Evolutionary conservation across 1,284 basidiomycete species (phyloP), one percentile per base, ranked within the genome.

Genomic region (Boletus subluridellus): DNA sequence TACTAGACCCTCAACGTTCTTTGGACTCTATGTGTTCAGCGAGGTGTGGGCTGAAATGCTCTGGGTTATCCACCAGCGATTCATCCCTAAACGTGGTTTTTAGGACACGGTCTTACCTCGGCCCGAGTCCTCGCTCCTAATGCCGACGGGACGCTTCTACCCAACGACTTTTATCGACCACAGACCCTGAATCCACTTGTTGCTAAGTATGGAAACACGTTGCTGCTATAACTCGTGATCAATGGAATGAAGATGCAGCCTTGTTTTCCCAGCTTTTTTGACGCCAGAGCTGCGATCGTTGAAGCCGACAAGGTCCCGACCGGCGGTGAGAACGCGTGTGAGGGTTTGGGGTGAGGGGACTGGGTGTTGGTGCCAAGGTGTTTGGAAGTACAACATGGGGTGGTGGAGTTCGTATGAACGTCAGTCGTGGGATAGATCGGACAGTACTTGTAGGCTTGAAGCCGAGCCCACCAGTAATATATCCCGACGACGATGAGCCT

Each of bases 241-340:
- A 88, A 90, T 69, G 94, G 82, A 10, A 95, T 98, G 93, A 98
- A 98, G 82, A 78, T 96, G 49, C 95, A 98, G 74, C 88, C 90
- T 6, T 98, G 95, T 77, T 82, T 89, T 54, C 95, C 95, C 5
- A 82, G 82, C 56, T 97, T 98, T 89, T 91, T 95, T 68, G 87
- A 94, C 64, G 92, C 94, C 12, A 86, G 95, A 60, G 89, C 95
- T 73, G 94, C 95, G 24, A 96, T 98, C 72, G 84, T 98, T 66
- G 85, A 92, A 68, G 95, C 95, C n/a, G 95, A 98, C 75, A 78
- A 92, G 73, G 77, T 90, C 49, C 82, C 96, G 58, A 98, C 95
- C 1, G 92, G 88, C 24, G 95, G 96, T 15, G 92, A 92, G 80
- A 98, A 98, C 80, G 79, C 82, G 66, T 98, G 96, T 75, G 78